Conservation (phyloP, 2,329 filamentous ascomycete genomes). For the Cladophialophora bantiana region DNA sequence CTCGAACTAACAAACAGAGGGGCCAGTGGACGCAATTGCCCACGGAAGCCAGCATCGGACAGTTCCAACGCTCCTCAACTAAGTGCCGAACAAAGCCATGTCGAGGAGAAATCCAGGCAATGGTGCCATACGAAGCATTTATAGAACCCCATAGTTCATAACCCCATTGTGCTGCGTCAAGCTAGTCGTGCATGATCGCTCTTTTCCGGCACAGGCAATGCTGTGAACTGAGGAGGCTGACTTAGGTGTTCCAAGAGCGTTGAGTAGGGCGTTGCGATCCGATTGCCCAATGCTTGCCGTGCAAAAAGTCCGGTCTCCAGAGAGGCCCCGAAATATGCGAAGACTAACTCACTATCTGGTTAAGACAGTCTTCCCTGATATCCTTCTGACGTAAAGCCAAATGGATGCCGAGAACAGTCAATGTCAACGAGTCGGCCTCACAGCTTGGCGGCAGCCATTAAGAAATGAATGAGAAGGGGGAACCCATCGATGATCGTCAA, state of each 20-base stretch:
- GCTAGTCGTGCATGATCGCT: neutral
- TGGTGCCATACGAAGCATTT: too few species aligned
- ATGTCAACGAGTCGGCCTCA: neutral
- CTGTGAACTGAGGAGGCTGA: neutral
- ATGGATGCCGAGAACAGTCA: neutral
- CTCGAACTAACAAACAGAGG: too few species aligned
- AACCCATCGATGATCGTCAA: too few species aligned
- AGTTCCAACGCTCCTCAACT: too few species aligned
- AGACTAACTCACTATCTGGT: neutral
- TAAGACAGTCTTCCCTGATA: slow-evolving; percentile 12
- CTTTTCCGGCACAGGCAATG: neutral
- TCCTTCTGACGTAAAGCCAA: too few species aligned
- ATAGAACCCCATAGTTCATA: too few species aligned
- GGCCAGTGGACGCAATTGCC: too few species aligned
- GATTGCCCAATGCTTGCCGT: neutral
- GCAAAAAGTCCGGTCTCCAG: neutral
- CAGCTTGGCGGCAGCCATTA: neutral
- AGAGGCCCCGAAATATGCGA: neutral
- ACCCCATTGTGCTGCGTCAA: too few species aligned
- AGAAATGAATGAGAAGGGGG: neutral
- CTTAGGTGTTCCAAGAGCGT: neutral
- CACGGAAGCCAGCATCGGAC: too few species aligned
- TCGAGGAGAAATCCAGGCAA: too few species aligned
- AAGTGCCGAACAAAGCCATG: too few species aligned
- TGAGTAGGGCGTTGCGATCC: neutral